Percentiles rank a stretch among this genome's conserved stretches.
phyloP scores from a whole-genome alignment of 441 rosid species.

The Populus tomentosa region DNA sequence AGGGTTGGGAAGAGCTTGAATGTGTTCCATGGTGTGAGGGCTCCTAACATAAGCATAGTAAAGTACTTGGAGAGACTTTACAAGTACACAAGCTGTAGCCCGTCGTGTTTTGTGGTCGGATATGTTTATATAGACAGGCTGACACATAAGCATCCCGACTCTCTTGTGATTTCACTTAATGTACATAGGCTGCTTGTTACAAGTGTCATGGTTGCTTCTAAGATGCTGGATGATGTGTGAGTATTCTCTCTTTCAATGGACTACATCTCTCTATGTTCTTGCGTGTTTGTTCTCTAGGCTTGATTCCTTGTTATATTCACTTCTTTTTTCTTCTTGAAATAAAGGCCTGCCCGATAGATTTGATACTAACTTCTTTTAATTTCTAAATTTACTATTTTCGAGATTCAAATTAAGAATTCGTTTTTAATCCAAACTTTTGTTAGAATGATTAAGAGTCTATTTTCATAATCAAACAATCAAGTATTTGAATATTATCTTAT shows the following conservation, averaged over 20 bases:
- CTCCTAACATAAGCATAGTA: slow-evolving; percentile 65
- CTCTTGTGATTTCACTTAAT: slow-evolving; percentile 64
- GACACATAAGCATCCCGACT: slow-evolving; percentile 63
- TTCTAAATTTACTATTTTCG: neutral
- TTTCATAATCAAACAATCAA: too few relatives aligned
- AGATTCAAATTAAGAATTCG: neutral
- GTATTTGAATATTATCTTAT: too few relatives aligned
- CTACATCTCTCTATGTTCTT: neutral
- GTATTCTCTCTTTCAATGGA: slow-evolving; percentile 20
- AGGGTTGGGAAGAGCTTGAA: slow-evolving; percentile 49
- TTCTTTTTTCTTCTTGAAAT: neutral
- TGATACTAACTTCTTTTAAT: neutral
- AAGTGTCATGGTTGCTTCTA: slow-evolving; percentile 79
- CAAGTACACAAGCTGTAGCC: slow-evolving; percentile 80
- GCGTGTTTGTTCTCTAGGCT: neutral
- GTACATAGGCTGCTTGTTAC: slow-evolving; percentile 80
- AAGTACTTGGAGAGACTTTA: slow-evolving; percentile 83
- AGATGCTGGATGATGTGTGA: slow-evolving; percentile 81
- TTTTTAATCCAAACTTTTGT: neutral
- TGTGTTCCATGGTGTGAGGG: slow-evolving; percentile 68
- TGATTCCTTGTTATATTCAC: neutral
- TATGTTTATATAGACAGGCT: slow-evolving; percentile 73
- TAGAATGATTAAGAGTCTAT: neutral
- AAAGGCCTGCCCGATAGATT: neutral
- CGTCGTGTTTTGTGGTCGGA: slow-evolving; percentile 82